Evolutionary conservation across 1,284 basidiomycete species (phyloP), one percentile per base, ranked within the genome.

Genomic region (Naganishia sp.): DNA sequence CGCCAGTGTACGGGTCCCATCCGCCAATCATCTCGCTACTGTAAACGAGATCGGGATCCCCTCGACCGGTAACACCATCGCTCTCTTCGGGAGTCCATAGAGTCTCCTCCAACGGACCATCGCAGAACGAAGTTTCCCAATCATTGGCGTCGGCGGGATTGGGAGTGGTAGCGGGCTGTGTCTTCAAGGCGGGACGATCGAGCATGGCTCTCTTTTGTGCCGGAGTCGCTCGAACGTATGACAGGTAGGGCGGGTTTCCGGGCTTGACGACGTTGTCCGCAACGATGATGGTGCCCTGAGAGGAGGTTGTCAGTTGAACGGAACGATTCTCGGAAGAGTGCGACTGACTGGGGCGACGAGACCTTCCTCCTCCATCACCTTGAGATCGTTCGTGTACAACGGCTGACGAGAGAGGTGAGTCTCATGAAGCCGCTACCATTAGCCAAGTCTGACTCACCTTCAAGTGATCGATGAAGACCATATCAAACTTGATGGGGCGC

Each of bases 191-290:
- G 13, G 70, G 69, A 4, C 46, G 42, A 6, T 65, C 31, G 28
- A 73, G 66, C 17, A 71, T 69, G 32, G 46, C 42, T 41, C 71
- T 69, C 60, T 74, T 74, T 39, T 69, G 71, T 6, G 66, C 69
- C 2, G 73, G 72, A 28, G 73, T 71, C 15, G 73, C 71, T 50
- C 75, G 69, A 41, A 76, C 74, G 58, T 71, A 76, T 18, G 73
- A 74, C 35, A 76, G 71, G 67, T 76, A 76, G 45, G 74, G 68
- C 10, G 75, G 75, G 65, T 76, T 76, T 6, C 75, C 75, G 23
- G 75, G 75, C 56, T 75, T 74, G 60, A 76, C 72, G 21, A 76
- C 75, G 65, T 76, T 76, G 67, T 76, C 75, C 31, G 75, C 75
- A 21, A 76, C 72, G 13, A 75, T 65, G 55, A 72, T 65, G 17